Evolutionary conservation across 1,139 yeast genomes (phyloP).

Genomic region (Kurtzmaniella natalensis): DNA sequence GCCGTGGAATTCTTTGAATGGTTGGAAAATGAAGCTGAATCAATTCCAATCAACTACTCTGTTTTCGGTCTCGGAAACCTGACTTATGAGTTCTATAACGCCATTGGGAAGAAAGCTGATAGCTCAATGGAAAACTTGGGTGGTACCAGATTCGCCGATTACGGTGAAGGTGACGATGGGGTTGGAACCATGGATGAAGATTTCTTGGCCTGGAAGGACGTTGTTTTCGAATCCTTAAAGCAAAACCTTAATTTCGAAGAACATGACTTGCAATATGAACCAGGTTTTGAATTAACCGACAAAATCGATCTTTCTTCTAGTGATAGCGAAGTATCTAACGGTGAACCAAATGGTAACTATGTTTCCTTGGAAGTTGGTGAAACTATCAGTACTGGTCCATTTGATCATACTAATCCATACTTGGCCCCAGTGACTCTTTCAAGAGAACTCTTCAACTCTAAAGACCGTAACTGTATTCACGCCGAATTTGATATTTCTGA

Average conservation of each 20-base stretch:
- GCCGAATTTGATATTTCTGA: constrained; percentile 79
- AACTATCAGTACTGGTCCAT: constrained; percentile 66
- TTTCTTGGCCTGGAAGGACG: constrained; percentile 88
- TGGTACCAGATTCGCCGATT: constrained; percentile 64
- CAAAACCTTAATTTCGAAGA: constrained; percentile 66
- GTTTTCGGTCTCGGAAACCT: constrained; percentile 91
- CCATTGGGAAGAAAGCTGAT: constrained; percentile 63
- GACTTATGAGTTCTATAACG: constrained; percentile 87
- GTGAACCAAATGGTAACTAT: constrained; percentile 79
- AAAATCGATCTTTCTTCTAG: constrained; percentile 23
- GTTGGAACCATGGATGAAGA: constrained; percentile 94
- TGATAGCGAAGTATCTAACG: constrained; percentile 55
- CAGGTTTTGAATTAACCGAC: constrained; percentile 54
- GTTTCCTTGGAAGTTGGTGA: constrained; percentile 32
- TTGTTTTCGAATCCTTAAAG: constrained; percentile 62
- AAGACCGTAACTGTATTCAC: constrained; percentile 79
- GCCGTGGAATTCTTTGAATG: constrained; percentile 70
- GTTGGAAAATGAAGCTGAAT: constrained; percentile 55
- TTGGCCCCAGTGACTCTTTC: constrained; percentile 62
- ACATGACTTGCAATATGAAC: constrained; percentile 73
- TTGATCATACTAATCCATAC: constrained; percentile 78
- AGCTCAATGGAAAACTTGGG: constrained; percentile 53
- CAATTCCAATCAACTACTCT: constrained; percentile 56
- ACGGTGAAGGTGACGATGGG: constrained; percentile 95
- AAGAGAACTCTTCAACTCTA: constrained; percentile 65